Evolutionary conservation across 192 early-diverging fungal species (phyloP).

Genomic region (Backusella tuberculispora): DNA sequence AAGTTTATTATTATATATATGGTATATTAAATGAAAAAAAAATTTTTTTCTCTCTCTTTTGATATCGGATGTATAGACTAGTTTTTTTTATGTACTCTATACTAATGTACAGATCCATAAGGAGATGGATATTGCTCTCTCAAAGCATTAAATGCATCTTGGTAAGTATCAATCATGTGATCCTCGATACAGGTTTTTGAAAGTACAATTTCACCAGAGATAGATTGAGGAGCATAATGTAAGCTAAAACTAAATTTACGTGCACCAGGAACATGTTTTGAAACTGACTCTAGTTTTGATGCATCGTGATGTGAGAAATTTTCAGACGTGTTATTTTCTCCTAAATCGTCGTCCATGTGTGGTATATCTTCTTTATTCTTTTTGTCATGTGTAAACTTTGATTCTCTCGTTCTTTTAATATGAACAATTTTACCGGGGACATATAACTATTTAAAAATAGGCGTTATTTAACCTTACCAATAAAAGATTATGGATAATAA

Average conservation of each 20-base stretch:
- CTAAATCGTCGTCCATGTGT: neutral
- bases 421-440: constrained; percentile 39
- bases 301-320: neutral
- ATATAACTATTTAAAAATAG: constrained; percentile 24
- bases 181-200: constrained; percentile 37
- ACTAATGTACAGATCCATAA: neutral
- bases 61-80: too few relatives aligned
- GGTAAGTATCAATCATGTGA: constrained; percentile 36
- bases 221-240: constrained; percentile 13
- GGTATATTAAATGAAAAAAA: too few relatives aligned
- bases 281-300: constrained; percentile 10
- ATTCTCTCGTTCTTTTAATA: constrained; percentile 19
- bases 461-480: neutral
- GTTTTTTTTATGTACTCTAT: neutral
- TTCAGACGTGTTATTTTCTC: neutral
- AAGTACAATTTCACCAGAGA: constrained; percentile 36
- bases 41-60: too few relatives aligned
- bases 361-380: constrained; percentile 8
- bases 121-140: neutral
- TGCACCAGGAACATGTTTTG: constrained; percentile 31
- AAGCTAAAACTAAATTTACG: constrained; percentile 14
- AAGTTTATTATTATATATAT: too few relatives aligned
- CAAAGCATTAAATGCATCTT: constrained; percentile 26
- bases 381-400: constrained; percentile 1
- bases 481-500: neutral